Base-by-base conservation (phyloP, 176 grass and related monocot species). In the Elymus sibiricus region DNA sequence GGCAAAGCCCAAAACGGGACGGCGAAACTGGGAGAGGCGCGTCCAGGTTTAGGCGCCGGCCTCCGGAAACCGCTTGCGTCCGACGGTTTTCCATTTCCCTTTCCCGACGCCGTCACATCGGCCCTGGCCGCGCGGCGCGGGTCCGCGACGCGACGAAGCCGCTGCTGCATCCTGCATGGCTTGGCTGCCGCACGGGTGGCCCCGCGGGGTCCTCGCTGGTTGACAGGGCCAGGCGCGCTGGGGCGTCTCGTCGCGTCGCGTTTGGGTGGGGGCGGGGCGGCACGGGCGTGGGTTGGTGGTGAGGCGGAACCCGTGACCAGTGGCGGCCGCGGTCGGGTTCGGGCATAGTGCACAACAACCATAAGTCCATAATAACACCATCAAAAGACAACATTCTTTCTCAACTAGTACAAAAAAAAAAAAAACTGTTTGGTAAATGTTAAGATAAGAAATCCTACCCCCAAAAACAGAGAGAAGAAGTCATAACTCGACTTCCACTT, bases 31-130 rank as follows among this genome's bases (percentile, higher is more conserved):
- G 17, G 7, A 21, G 53, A 7, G 53, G 19, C 53, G 40, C 44
- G 37, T 47, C 87, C 77, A 70, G 78, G 61, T 63, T 51, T 86
- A 11, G 82, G 60, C 39, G 25, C 15, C 27, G 17, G 21, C n/a
- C 22, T 26, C 73, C 74, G 79, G 73, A 83, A 87, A 79, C 66
- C 34, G 22, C 73, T 58, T 44, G 79, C 78, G 64, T 55, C 83
- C 84, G 79, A 77, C 79, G 79, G 88, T 51, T 82, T 70, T 29
- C 12, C 49, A 0, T 53, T 53, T 19, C 2, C 49, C 0, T 53
- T 53, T 16, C 49, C 47, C 16, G 70, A 26, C 38, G 70, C 22
- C 31, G 64, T 19, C 64, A 16, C 34, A 21, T 31, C 27, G 60
- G n/a, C n/a, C 60, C 24, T 10, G 10, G 4, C 26, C 86, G 64